Evolutionary conservation across 768 basidiomycete species (phyloP), one percentile per base, ranked within the genome.

Genomic region (Auricularia sp.): DNA sequence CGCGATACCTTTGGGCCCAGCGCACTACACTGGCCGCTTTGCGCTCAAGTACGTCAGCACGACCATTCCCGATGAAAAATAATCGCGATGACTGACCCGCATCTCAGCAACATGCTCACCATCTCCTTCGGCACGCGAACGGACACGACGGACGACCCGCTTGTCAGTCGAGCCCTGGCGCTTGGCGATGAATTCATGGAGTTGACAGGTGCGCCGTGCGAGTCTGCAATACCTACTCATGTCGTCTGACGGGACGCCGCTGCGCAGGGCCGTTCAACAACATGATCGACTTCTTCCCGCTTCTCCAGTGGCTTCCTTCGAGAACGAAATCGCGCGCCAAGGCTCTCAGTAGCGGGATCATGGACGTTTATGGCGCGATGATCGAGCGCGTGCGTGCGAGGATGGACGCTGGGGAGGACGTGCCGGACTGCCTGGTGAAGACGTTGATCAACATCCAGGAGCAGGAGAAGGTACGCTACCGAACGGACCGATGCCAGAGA

Each of bases 361-460:
- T 79, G n/a, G 73, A 74, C 3, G 73, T 74, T 0, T 79, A 80
- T 66, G 77, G 78, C 2, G 73, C 72, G 1, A 74, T 80, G 70
- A 73, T 80, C 60, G 70, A 70, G 8, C 71, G 76, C 3, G 73
- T 80, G 8, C 74, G 78, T 64, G 67, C 64, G 10, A 74, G 72
- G 29, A 70, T 81, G 63, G 68, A 77, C 29, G 62, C 66, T 12
- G 78, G 77, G 12, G 78, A 77, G 21, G 43, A 70, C 5, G 74
- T 80, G 7, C 77, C 79, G 12, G 77, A 80, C 59, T 81, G 79
- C 65, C 66, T 81, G 4, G 79, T 71, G 0, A 81, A 78, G 64
- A 76, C 73, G 16, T 65, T 80, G 62, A 64, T 81, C 0, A 53
- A 72, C 16, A 64, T 76, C 60, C 68, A 68, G 36, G 70, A 73